Base-by-base conservation (phyloP, 2,329 filamentous ascomycete species). In the Arthrobotrys entomopaga region DNA sequence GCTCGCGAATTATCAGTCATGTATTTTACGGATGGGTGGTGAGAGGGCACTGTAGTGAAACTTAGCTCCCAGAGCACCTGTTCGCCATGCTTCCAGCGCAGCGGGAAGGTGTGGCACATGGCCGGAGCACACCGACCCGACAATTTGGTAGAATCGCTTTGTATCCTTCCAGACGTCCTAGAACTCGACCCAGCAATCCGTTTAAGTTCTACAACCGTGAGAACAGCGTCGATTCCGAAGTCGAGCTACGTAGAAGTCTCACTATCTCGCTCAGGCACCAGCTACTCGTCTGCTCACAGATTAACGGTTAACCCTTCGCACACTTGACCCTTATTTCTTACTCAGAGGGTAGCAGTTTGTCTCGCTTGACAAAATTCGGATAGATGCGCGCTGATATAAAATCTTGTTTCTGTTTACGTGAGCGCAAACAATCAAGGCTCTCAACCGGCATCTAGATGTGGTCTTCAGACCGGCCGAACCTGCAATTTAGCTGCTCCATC, bases 21-120 rank as follows among this genome's bases (percentile, higher is more conserved):
- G 16, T 34, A 65, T 65, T 48, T 50, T 73, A 56, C 53, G 69
- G 60, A 63, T 56, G 57, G 46, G 54, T 40, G 49, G 61, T 50
- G 56, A 65, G 53, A 19, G 52, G 56, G 60, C 63, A 61, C 61
- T 54, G 69, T 73, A 58, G 69, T 73, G 61, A 66, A 73, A 73
- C 69, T 66, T 66, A 66, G 69, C 61, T 61, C 69, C 61, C 52
- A 63, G 69, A 63, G 34, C 58, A 64, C 61, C 29, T 63, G 50
- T 64, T 61, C 65, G 69, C 61, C 69, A 56, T 73, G 69, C 69
- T 73, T 73, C 69, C 69, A 66, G 61, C n/a, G 63, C 61, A 43
- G 63, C 69, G 69, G 69, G 69, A 73, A 73, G 69, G 69, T 73
- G 69, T 73, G 69, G 69, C 69, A 66, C 69, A 73, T 65, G 69